Evolutionary conservation across 257 asterid genomes (phyloP).

Genomic region (Fraxinus anomala): DNA sequence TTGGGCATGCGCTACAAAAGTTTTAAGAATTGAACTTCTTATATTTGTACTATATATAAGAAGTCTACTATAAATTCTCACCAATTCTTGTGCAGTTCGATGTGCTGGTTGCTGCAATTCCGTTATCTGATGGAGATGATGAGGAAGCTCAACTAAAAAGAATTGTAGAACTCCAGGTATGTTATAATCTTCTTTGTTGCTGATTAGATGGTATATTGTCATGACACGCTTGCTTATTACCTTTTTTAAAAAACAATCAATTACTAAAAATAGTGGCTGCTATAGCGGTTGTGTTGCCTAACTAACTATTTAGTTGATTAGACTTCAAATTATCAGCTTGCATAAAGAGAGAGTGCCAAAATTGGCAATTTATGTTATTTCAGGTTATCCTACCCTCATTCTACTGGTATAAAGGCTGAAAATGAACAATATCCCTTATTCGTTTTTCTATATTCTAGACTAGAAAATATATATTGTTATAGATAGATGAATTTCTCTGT

Average conservation of each 20-base stretch:
- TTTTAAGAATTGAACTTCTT: not conserved
- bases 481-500: constrained; percentile 6
- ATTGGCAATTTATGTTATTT: not conserved
- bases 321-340: not conserved
- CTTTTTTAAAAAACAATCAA: not conserved
- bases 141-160: constrained; percentile 86
- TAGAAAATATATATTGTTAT: not conserved
- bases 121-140: constrained; percentile 78
- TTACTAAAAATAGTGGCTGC: not conserved
- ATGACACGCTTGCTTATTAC: not conserved
- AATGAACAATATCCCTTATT: constrained; percentile 10
- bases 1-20: not conserved
- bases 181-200: constrained; percentile 1
- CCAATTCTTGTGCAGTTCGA: constrained; percentile 55
- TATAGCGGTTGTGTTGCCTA: not conserved
- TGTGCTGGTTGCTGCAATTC: constrained; percentile 83
- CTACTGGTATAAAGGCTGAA: not conserved
- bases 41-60: not conserved
- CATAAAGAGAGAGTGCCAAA: not conserved
- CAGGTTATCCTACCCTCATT: not conserved
- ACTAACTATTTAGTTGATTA: not conserved
- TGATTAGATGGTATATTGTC: constrained; percentile 7
- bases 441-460: not conserved
- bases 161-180: constrained; percentile 80
- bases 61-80: not conserved